Evolutionary conservation across 2,329 filamentous ascomycete species (phyloP).

Genomic region (Geosmithia putterillii): DNA sequence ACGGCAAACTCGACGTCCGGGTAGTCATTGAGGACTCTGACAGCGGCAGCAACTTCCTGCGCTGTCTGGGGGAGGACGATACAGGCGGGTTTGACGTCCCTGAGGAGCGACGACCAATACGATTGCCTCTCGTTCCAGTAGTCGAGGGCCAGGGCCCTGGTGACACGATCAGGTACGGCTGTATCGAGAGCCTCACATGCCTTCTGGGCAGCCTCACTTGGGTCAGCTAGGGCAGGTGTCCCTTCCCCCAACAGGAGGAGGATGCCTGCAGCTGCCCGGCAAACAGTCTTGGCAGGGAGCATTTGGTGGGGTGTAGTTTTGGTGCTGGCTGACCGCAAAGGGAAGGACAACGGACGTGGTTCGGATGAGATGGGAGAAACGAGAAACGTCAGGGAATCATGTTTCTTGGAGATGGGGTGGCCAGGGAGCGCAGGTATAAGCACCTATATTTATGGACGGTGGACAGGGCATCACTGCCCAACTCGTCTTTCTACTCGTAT

Average conservation of each 20-base stretch:
- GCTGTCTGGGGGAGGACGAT: conserved; percentile 18
- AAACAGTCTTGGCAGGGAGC: too few relatives aligned
- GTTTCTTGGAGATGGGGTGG: too few relatives aligned
- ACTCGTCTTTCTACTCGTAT: too few relatives aligned
- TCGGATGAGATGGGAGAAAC: too few relatives aligned
- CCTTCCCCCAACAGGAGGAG: too few relatives aligned
- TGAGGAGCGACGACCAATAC: conserved; percentile 20
- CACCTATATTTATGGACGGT: too few relatives aligned
- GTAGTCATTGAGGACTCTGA: conserved; percentile 16
- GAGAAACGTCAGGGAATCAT: too few relatives aligned
- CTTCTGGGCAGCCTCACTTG: conserved; percentile 1
- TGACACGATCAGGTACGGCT: background rate
- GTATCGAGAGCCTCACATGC: conserved; percentile 4
- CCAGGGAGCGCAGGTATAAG: too few relatives aligned
- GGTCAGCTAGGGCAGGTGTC: background rate
- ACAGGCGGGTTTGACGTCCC: conserved; percentile 19
- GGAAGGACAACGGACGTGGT: too few relatives aligned
- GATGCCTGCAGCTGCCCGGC: background rate
- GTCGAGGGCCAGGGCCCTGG: background rate
- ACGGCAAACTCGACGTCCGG: conserved; percentile 19
- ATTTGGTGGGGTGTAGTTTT: too few relatives aligned
- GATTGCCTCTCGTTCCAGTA: conserved; percentile 3
- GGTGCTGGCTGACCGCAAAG: too few relatives aligned
- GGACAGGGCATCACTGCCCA: too few relatives aligned
- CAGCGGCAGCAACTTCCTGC: conserved; percentile 17